A percentile compares a stretch with the other conserved stretches of the same genome.
phyloP scores from a whole-genome alignment of 805 yeast genomes.

The Ogataea nakhonphanomensis region DNA sequence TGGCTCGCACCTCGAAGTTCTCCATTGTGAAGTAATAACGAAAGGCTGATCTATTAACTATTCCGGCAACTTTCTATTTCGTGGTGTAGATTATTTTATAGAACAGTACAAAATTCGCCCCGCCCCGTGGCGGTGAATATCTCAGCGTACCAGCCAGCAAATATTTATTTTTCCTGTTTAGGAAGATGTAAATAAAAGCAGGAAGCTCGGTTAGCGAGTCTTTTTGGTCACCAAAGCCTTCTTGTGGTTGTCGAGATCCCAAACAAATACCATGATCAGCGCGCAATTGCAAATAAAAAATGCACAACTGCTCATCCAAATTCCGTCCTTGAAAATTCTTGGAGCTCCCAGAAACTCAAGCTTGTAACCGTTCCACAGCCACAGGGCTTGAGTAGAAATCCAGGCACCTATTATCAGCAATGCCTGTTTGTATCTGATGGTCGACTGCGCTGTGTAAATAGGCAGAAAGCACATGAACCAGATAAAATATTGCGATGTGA shows the following conservation, averaged over 20 bases:
- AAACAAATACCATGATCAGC: slow-evolving; percentile 20
- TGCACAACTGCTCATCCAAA: slow-evolving; percentile 24
- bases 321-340: slow-evolving; percentile 21
- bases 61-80: slow-evolving; percentile 1
- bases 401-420: slow-evolving; percentile 47
- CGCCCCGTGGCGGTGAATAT: slow-evolving; percentile 3
- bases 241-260: slow-evolving; percentile 14
- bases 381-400: slow-evolving; percentile 66
- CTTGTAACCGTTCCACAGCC: slow-evolving; percentile 77
- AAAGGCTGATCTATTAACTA: neutral
- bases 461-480: slow-evolving; percentile 92
- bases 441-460: slow-evolving; percentile 52
- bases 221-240: slow-evolving; percentile 2
- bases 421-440: slow-evolving; percentile 38
- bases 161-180: slow-evolving; percentile 5
- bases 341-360: slow-evolving; percentile 75
- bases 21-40: slow-evolving; percentile 52
- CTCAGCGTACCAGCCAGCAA: slow-evolving; percentile 1
- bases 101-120: slow-evolving; percentile 5
- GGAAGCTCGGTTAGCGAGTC: neutral
- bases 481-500: slow-evolving; percentile 92
- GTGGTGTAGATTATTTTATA: slow-evolving; percentile 1
- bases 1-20: slow-evolving; percentile 83
- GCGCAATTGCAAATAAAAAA: slow-evolving; percentile 28
- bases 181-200: neutral